Conservation (phyloP, 495 filamentous ascomycete genomes). For the Pseudomonodictys pantanalensis region DNA sequence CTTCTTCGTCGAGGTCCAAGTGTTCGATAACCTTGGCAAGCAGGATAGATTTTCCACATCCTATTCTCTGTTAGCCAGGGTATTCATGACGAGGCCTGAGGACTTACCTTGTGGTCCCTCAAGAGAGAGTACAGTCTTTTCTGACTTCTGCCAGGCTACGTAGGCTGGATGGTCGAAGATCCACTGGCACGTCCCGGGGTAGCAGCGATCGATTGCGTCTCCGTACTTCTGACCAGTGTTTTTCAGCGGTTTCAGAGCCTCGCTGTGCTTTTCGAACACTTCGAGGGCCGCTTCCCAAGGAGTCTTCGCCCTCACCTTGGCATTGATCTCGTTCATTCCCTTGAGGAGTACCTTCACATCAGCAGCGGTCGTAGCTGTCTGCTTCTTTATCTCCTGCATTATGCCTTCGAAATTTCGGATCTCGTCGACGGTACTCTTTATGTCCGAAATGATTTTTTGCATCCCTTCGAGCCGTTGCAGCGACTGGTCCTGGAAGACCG, state of each 20-base stretch:
- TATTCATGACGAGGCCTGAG: background rate
- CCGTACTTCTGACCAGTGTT: background rate
- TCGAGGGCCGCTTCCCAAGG: conserved; percentile 3
- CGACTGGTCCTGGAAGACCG: conserved; percentile 8
- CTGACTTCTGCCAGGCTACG: background rate
- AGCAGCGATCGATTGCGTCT: background rate
- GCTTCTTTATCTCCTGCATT: background rate
- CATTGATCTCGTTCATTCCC: background rate
- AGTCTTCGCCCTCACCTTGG: background rate
- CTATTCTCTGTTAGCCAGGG: background rate
- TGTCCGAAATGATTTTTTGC: conserved; percentile 2
- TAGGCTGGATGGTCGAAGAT: background rate
- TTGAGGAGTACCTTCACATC: background rate
- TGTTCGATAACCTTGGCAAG: background rate
- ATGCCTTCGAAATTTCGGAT: background rate
- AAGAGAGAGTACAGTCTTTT: background rate
- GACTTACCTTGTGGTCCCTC: background rate
- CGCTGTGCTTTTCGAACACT: conserved; percentile 15
- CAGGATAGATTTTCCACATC: background rate
- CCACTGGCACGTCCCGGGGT: background rate
- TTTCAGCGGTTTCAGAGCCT: conserved; percentile 6
- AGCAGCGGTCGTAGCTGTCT: background rate
- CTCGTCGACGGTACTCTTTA: background rate
- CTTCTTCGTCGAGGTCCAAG: background rate
- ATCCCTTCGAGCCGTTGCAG: conserved; percentile 4